Evolutionary conservation across 768 basidiomycete species (phyloP), one percentile per base, ranked within the genome.

Genomic region (Boletus rubropictus): DNA sequence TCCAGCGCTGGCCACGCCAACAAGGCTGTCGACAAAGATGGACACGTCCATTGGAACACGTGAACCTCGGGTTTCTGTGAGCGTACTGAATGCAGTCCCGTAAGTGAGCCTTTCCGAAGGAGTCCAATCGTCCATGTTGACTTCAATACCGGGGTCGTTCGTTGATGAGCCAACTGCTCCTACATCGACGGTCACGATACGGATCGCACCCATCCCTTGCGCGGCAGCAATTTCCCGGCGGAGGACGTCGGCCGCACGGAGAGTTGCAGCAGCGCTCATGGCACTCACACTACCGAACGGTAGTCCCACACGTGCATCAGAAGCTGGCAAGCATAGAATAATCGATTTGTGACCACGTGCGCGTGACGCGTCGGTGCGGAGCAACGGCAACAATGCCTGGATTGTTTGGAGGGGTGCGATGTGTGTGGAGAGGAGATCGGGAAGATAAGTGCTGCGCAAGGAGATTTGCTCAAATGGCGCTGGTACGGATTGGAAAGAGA

Each of bases 361-460:
- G 69, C 71, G 38, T 74, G 77, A 38, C 72, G 84, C 75, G n/a
- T 78, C 77, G 14, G 80, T 74, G 48, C 89, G 85, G 37, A 92
- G 72, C 25, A 89, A 73, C 3, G 89, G 89, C 28, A 92, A 71
- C 22, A 90, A 72, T 1, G 82, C 76, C 54, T 91, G 89, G 34
- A 91, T 75, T 45, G 84, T 75, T 55, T 85, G 82, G 35, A 91
- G 74, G 10, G 89, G 89, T 2, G 79, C 80, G 55, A 90, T 71
- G 54, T 91, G 88, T 1, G 87, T 84, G 1, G 82, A 79, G 42
- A 72, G 80, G 43, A 91, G 74, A 61, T 86, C 85, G 11, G 84
- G 77, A 28, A 86, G 69, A 60, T 90, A 90, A 5, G 76, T 70
- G 33, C 73, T 69, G 21, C 70, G 74, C 9, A 90, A 69, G 15